These are phyloP conservation scores for Phylloporus rhodoxanthus DNA, from an alignment of 768 basidiomycete species.

Conservation along the genomic window DNA sequence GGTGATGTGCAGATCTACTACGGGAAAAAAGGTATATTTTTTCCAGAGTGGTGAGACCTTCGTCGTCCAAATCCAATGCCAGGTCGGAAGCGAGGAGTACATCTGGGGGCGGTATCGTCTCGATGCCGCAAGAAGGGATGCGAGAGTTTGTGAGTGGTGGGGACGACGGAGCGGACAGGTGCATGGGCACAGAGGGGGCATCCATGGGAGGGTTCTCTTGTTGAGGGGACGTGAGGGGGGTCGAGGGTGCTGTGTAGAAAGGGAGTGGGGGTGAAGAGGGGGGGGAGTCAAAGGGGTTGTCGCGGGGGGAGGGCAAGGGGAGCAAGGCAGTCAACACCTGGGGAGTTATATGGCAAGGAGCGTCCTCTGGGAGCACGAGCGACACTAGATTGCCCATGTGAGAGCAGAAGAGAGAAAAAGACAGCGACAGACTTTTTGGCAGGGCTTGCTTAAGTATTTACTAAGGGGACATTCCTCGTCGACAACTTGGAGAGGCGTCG, in stretches of 20 bases:
- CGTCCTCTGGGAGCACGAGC: conserved; percentile 26
- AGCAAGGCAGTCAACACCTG: conserved; percentile 28
- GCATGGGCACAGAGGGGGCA: conserved; percentile 15
- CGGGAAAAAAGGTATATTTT: conserved; percentile 87
- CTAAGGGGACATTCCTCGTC: background rate
- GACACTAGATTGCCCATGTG: conserved; percentile 32
- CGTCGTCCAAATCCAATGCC: conserved; percentile 59
- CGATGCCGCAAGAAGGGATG: conserved; percentile 22
- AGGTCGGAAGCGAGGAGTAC: conserved; percentile 26
- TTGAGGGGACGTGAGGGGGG: conserved; percentile 38
- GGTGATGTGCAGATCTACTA: conserved; percentile 62
- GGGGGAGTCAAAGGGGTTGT: conserved; percentile 34
- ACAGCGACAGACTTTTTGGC: conserved; percentile 17
- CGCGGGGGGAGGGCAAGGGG: conserved; percentile 29
- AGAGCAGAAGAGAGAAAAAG: conserved; percentile 4
- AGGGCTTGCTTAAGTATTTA: too few species aligned
- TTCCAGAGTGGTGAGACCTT: conserved; percentile 78
- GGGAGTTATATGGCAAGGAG: conserved; percentile 33
- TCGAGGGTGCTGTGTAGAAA: conserved; percentile 46
- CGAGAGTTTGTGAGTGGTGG: conserved; percentile 22
- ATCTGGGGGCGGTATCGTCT: conserved; percentile 24
- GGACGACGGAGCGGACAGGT: conserved; percentile 17
- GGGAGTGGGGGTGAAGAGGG: conserved; percentile 35
- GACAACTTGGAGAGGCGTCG: conserved; percentile 4
- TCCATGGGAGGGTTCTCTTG: conserved; percentile 32